These are phyloP conservation scores for Athelia sp. DNA, from an alignment of 1,284 basidiomycete species.

Conservation along the genomic window DNA sequence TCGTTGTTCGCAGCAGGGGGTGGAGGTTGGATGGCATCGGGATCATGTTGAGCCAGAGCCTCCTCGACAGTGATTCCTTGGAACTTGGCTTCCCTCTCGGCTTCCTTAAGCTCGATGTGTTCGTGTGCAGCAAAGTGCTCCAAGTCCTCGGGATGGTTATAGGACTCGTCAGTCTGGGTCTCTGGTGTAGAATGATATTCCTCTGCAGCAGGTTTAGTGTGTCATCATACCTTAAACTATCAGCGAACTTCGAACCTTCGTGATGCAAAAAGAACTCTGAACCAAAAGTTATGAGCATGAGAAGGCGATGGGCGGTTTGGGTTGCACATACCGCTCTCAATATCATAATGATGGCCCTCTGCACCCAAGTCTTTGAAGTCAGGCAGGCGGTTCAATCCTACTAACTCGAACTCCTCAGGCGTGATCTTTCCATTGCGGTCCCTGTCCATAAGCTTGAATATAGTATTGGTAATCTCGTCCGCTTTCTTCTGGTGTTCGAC, in stretches of 20 bases:
- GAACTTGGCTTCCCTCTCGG: constrained; percentile 74
- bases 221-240: constrained; percentile 19
- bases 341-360: constrained; percentile 90
- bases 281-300: constrained; percentile 1
- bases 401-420: constrained; percentile 75
- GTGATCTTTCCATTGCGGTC: constrained; percentile 77
- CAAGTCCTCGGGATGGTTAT: constrained; percentile 88
- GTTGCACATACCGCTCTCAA: constrained; percentile 68
- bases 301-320: background rate
- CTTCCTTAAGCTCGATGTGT: constrained; percentile 82
- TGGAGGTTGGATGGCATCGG: constrained; percentile 24
- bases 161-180: constrained; percentile 93
- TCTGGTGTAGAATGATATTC: constrained; percentile 93
- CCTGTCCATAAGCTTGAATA: constrained; percentile 75
- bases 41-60: constrained; percentile 47
- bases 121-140: constrained; percentile 90
- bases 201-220: constrained; percentile 40
- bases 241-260: constrained; percentile 51
- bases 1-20: constrained; percentile 13
- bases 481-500: constrained; percentile 83
- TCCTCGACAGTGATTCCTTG: constrained; percentile 79
- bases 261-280: constrained; percentile 88
- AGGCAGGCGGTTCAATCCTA: constrained; percentile 78
- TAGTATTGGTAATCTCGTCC: constrained; percentile 71
- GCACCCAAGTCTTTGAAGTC: constrained; percentile 86